Conservation (phyloP, 1,284 basidiomycete species). For the Phellopilus nigrolimitatus region DNA sequence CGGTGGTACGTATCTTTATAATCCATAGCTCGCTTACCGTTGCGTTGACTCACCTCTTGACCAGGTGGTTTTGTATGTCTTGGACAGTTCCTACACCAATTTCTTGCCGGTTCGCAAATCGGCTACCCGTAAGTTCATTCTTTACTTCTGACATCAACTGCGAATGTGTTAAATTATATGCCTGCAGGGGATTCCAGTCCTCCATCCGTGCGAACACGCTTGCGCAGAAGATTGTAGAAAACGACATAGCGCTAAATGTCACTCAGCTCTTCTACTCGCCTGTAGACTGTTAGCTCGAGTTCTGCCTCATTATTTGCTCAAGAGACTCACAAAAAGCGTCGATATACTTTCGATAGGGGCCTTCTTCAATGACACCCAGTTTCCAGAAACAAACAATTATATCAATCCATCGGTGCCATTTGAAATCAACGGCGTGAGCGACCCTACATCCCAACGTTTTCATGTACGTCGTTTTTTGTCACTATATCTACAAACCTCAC, state of each 20-base stretch:
- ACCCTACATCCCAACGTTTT: slow-evolving; percentile 56
- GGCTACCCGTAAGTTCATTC: slow-evolving; percentile 43
- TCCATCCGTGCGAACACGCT: slow-evolving; percentile 48
- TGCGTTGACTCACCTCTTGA: background rate
- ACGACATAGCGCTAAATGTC: slow-evolving; percentile 44
- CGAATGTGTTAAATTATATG: background rate
- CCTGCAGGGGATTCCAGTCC: slow-evolving; percentile 47
- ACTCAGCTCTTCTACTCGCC: slow-evolving; percentile 41
- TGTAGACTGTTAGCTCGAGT: slow-evolving; percentile 41
- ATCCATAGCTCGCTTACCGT: slow-evolving; percentile 1
- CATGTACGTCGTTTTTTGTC: slow-evolving; percentile 34
- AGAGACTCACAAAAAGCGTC: too few species aligned
- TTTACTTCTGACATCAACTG: slow-evolving; percentile 7
- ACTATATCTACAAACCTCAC: slow-evolving; percentile 2
- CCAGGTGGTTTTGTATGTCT: slow-evolving; percentile 57
- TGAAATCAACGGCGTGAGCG: slow-evolving; percentile 42
- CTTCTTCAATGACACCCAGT: slow-evolving; percentile 48
- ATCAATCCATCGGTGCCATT: slow-evolving; percentile 42
- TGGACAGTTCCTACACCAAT: slow-evolving; percentile 55
- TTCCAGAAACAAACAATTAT: slow-evolving; percentile 44
- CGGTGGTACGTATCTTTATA: slow-evolving; percentile 37
- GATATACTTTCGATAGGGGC: slow-evolving; percentile 34
- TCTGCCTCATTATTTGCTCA: background rate
- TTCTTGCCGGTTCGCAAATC: slow-evolving; percentile 45
- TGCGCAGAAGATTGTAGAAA: slow-evolving; percentile 51